Conservation (phyloP, 768 basidiomycete genomes). For the Lactarius evosmus region DNA sequence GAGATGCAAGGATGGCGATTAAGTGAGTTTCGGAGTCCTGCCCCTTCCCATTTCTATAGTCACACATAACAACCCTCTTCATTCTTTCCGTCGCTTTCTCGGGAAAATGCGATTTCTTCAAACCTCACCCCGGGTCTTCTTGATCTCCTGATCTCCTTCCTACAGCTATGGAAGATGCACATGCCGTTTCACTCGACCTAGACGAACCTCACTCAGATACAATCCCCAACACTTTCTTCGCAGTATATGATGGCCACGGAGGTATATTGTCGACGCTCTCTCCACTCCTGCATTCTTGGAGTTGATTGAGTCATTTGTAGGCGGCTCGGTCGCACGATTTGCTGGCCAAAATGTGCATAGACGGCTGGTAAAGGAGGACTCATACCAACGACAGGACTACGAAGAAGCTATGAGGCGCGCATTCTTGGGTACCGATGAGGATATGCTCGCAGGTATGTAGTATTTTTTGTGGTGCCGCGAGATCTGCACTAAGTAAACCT, state of each 20-base stretch:
- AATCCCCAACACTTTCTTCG: constrained; percentile 78
- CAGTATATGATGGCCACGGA: constrained; percentile 97
- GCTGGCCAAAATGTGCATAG: constrained; percentile 83
- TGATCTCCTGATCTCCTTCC: constrained; percentile 28
- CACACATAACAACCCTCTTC: background rate
- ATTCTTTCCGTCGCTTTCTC: background rate
- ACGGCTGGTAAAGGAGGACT: constrained; percentile 66
- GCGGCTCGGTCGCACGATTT: constrained; percentile 79
- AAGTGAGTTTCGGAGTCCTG: constrained; percentile 54
- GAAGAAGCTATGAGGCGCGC: constrained; percentile 78
- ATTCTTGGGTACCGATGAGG: constrained; percentile 93
- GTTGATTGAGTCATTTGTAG: constrained; percentile 39
- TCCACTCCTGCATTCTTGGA: constrained; percentile 17
- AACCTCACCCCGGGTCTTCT: constrained; percentile 6
- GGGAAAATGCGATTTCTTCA: constrained; percentile 1
- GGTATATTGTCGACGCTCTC: constrained; percentile 48
- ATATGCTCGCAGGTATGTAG: constrained; percentile 73
- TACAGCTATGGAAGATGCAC: constrained; percentile 96
- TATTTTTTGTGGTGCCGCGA: background rate
- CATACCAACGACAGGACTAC: constrained; percentile 69
- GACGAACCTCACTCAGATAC: constrained; percentile 44
- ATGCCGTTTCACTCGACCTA: constrained; percentile 69
- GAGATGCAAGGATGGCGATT: constrained; percentile 99
- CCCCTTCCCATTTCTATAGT: background rate
- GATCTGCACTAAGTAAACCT: background rate